A percentile compares a stretch with the other conserved stretches of the same genome.
phyloP scores from a whole-genome alignment of 495 filamentous ascomycete genomes.

The Clohesyomyces aquaticus region DNA sequence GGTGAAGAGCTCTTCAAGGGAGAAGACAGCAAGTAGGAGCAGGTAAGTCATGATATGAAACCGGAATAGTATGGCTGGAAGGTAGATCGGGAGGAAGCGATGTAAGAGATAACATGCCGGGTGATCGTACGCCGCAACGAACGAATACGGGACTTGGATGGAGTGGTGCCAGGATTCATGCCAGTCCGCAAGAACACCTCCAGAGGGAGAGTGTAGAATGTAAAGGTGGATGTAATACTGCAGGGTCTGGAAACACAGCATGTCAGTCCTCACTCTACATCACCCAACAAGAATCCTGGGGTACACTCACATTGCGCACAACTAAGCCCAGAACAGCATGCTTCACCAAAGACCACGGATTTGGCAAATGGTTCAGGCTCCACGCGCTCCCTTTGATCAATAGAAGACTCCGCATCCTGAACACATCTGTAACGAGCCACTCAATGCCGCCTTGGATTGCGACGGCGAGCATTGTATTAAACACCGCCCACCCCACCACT shows the following conservation, averaged over 20 bases:
- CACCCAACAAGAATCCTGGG: background rate
- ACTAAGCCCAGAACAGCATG: slow-evolving; percentile 57
- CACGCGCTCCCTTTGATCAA: slow-evolving; percentile 53
- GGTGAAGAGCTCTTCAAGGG: slow-evolving; percentile 74
- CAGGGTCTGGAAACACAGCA: slow-evolving; percentile 47
- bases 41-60: slow-evolving; percentile 82
- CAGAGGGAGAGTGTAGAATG: slow-evolving; percentile 60
- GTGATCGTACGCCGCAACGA: slow-evolving; percentile 78
- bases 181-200: slow-evolving; percentile 47
- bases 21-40: slow-evolving; percentile 66
- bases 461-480: slow-evolving; percentile 66
- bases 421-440: slow-evolving; percentile 53
- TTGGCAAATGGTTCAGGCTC: slow-evolving; percentile 54
- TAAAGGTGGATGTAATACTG: slow-evolving; percentile 75
- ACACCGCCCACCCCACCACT: slow-evolving; percentile 58
- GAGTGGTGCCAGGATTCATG: slow-evolving; percentile 71
- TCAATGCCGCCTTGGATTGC: slow-evolving; percentile 52
- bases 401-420: slow-evolving; percentile 59
- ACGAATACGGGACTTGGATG: slow-evolving; percentile 64
- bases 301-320: slow-evolving; percentile 57
- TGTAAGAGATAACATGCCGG: slow-evolving; percentile 71
- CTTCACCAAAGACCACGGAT: slow-evolving; percentile 64
- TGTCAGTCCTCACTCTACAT: background rate
- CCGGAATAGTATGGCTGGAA: slow-evolving; percentile 67
- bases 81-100: slow-evolving; percentile 72